Conservation (phyloP, 352 stramenopile genomes). For the Albugo candida region DNA sequence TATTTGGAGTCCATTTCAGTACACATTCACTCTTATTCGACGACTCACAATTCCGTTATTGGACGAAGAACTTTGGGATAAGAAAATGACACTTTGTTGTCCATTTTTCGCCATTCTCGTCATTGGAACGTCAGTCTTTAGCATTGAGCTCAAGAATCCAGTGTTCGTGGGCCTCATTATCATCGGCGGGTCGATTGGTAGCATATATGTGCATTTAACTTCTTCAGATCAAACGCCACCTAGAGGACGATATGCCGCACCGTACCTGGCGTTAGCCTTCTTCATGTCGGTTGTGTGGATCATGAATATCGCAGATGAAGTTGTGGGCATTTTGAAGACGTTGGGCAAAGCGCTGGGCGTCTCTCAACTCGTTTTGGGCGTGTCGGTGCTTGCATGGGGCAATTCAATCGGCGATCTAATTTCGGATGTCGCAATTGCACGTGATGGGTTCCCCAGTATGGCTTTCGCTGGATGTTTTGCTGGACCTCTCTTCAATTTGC, state of each 20-base stretch:
- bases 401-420: conserved; percentile 68
- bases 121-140: conserved; percentile 29
- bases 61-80: conserved; percentile 66
- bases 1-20: conserved; percentile 55
- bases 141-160: conserved; percentile 21
- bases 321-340: conserved; percentile 48
- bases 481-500: conserved; percentile 62
- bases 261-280: conserved; percentile 53
- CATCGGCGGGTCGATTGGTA: conserved; percentile 21
- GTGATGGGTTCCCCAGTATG: conserved; percentile 66
- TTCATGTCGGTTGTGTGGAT: conserved; percentile 77
- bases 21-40: conserved; percentile 40
- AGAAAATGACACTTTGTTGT: conserved; percentile 41
- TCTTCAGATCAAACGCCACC: conserved; percentile 21
- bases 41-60: conserved; percentile 58
- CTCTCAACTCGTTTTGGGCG: conserved; percentile 47
- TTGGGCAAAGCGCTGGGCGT: conserved; percentile 55
- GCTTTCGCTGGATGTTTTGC: conserved; percentile 68
- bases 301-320: conserved; percentile 70
- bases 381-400: conserved; percentile 61
- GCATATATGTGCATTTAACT: conserved; percentile 22
- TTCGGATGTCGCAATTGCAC: conserved; percentile 58
- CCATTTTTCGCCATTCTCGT: conserved; percentile 38
- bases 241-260: conserved; percentile 20
- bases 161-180: conserved; percentile 25